phyloP scores from a whole-genome alignment of 2,329 filamentous ascomycete genomes.

The Talaromyces sp. region DNA sequence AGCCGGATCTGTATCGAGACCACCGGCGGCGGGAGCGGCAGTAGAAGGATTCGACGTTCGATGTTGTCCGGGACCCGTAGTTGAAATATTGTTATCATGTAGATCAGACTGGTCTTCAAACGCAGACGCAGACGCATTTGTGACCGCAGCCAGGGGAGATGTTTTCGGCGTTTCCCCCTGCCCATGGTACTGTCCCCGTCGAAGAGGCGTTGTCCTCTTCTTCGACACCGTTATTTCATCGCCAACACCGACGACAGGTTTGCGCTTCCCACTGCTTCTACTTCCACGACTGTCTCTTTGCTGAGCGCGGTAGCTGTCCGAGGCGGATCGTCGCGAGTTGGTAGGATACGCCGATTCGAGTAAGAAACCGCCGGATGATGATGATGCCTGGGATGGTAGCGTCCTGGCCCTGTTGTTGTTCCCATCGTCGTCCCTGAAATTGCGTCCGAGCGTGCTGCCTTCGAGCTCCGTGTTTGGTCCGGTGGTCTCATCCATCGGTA shows the following conservation, averaged over 20 bases:
- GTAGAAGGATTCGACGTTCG: conserved; percentile 12
- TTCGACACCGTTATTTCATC: conserved; percentile 27
- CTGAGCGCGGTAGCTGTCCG: conserved; percentile 17
- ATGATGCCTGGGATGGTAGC: conserved; percentile 9
- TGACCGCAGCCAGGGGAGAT: conserved; percentile 24
- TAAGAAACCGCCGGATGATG: conserved; percentile 34
- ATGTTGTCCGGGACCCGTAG: not conserved
- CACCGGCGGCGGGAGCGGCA: conserved; percentile 24
- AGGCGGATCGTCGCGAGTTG: conserved; percentile 20
- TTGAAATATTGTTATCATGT: conserved; percentile 2
- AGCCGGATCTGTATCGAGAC: conserved; percentile 67
- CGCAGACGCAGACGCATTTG: conserved; percentile 13
- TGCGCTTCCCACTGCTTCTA: conserved; percentile 33
- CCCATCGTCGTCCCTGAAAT: conserved; percentile 30
- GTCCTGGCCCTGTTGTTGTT: conserved; percentile 13
- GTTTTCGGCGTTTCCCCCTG: conserved; percentile 26
- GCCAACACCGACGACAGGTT: conserved; percentile 25
- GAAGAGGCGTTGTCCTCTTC: conserved; percentile 25
- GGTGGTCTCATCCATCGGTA: conserved; percentile 22
- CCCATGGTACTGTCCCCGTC: conserved; percentile 23
- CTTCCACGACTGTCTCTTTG: conserved; percentile 13
- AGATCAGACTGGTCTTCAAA: conserved; percentile 12
- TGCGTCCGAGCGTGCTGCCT: conserved; percentile 30
- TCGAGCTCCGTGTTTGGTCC: conserved; percentile 26
- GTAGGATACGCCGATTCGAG: conserved; percentile 36